phyloP scores from a whole-genome alignment of 2,329 filamentous ascomycete genomes.

The Pseudogymnoascus pannorum region DNA sequence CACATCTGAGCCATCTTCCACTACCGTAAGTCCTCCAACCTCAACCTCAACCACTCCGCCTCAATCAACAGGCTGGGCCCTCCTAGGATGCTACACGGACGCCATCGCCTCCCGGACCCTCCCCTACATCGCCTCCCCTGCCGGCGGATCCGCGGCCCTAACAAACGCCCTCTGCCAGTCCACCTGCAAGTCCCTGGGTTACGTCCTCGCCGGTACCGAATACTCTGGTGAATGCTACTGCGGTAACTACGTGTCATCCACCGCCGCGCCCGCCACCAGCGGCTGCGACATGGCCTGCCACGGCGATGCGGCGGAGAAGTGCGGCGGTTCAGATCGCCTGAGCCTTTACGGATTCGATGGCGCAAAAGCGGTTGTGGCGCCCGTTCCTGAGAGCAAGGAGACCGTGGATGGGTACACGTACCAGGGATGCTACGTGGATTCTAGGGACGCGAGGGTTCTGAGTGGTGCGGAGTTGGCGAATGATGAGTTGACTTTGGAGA shows the following conservation, averaged over 20 bases:
- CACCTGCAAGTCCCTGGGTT: conserved; percentile 37
- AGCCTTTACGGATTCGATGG: conserved; percentile 7
- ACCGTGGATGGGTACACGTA: background rate
- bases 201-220: conserved; percentile 33
- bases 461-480: background rate
- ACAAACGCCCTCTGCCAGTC: conserved; percentile 40
- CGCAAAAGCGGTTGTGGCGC: background rate
- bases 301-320: conserved; percentile 14
- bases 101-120: conserved; percentile 5
- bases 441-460: background rate
- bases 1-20: conserved; percentile 6
- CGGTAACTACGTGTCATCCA: background rate
- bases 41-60: conserved; percentile 22
- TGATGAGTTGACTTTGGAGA: background rate
- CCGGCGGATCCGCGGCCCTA: background rate
- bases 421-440: background rate
- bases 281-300: conserved; percentile 16
- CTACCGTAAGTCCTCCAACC: conserved; percentile 17
- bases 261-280: conserved; percentile 8
- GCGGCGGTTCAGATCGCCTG: conserved; percentile 14
- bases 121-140: conserved; percentile 16
- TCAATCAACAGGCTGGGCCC: conserved; percentile 7
- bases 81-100: conserved; percentile 12
- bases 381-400: background rate
- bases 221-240: conserved; percentile 11